Base-by-base conservation (phyloP, 2,329 filamentous ascomycete species). In the Lomentospora prolificans region DNA sequence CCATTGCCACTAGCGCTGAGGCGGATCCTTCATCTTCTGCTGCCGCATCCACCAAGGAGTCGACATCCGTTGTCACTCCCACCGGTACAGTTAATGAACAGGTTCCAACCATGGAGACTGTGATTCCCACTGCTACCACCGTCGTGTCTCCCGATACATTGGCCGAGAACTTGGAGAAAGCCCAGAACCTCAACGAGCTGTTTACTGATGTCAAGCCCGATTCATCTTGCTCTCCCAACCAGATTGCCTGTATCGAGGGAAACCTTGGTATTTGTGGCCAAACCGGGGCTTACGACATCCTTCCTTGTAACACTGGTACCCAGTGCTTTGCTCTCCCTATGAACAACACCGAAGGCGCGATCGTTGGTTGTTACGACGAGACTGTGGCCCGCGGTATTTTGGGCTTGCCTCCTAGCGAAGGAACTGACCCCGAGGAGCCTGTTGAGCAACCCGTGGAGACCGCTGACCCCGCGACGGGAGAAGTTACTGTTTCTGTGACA, bases 241-340 rank as follows among this genome's bases (percentile, higher is more conserved):
- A 82, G 57, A 69, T 72, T 2, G 79, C 80, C 3, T 84, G 81
- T 55, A 74, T 84, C 48, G 64, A 69, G 12, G 76, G 78, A 22
- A 70, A 74, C 52, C 62, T 77, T 3, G 79, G 70, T n/a, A 64
- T 64, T 12, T 85, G 81, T 61, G 65, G 66, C 27, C 56, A 60
- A 22, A 57, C 58, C 4, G 74, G 74, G 17, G 63, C 61, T 0
- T 83, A 77, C 61, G 61, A 65, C 3, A 70, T 81, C 17, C 62
- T 61, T 0, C 58, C 65, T 8, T 74, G 74, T 41, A 68, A 66
- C 28, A 44, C 39, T 0, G 67, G 66, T 8, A 64, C 65, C 50
- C 65, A 68, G 51, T 84, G 81, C 65, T 77, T 74, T 51, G 81
- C 78, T 2, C 64, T 83, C 58, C 81, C 81, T 0, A 75, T 81